These are phyloP conservation scores for Aristolochia californica DNA, from an alignment of 164 flowering plant species.

Conservation along the genomic window DNA sequence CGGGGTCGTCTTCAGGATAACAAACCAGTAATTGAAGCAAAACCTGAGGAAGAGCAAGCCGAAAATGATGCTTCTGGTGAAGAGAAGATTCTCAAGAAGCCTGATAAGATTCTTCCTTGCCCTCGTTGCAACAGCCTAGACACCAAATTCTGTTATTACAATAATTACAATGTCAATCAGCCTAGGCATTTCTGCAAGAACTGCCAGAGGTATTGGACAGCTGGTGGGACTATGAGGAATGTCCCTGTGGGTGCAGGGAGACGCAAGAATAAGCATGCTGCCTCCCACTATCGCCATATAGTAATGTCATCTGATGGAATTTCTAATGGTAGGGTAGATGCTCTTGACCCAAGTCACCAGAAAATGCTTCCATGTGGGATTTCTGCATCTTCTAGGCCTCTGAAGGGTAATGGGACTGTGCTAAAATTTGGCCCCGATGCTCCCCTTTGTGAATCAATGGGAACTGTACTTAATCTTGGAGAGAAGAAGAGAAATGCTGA, in stretches of 20 bases:
- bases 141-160: constrained; percentile 16
- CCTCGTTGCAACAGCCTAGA: constrained; percentile 17
- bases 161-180: constrained; percentile 17
- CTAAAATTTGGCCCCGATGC: constrained; percentile 35
- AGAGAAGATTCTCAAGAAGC: constrained; percentile 12
- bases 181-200: constrained; percentile 20
- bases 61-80: constrained; percentile 12
- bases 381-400: constrained; percentile 14
- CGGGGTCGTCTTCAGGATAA: constrained; percentile 5
- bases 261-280: constrained; percentile 14
- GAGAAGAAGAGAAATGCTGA: constrained; percentile 22
- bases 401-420: constrained; percentile 21
- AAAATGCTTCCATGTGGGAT: constrained; percentile 15
- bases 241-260: constrained; percentile 18
- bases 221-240: constrained; percentile 18
- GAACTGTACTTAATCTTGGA: constrained; percentile 24
- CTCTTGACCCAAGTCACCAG: constrained; percentile 15
- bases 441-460: constrained; percentile 36
- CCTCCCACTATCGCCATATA: constrained; percentile 10
- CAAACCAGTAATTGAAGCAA: constrained; percentile 5
- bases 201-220: constrained; percentile 19
- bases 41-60: constrained; percentile 17
- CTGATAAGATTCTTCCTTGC: constrained; percentile 14
- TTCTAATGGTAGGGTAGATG: constrained; percentile 14
- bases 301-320: constrained; percentile 25